Evolutionary conservation across 306 rosid genomes (phyloP).

Genomic region (Trifolium dubium): DNA sequence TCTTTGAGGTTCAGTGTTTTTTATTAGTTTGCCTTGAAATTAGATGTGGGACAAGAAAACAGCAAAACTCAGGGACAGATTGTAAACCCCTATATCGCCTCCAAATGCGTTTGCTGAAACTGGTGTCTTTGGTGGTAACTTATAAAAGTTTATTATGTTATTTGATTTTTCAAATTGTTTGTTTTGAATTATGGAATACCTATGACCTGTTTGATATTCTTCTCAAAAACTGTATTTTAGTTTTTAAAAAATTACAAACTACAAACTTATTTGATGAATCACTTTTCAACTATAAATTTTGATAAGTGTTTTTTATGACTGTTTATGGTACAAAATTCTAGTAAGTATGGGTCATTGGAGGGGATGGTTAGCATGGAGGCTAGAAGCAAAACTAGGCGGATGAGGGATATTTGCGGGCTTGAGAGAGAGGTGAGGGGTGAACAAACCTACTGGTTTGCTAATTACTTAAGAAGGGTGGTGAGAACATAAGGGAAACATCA

Average conservation of each 20-base stretch:
- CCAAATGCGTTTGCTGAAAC: slow-evolving; percentile 25
- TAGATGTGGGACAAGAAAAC: background rate
- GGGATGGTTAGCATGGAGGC: no score
- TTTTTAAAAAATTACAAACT: no score
- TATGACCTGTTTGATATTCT: background rate
- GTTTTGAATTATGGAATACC: slow-evolving; percentile 28
- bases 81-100: slow-evolving; percentile 8
- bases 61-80: background rate
- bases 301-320: no score
- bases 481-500: no score
- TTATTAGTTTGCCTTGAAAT: slow-evolving; percentile 15
- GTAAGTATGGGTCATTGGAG: no score
- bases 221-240: background rate
- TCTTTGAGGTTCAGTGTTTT: background rate
- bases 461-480: no score
- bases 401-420: no score
- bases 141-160: background rate
- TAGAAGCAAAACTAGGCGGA: no score
- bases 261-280: background rate
- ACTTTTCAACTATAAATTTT: background rate
- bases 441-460: no score
- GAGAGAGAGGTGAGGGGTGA: no score
- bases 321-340: no score
- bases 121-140: background rate
- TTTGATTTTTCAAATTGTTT: slow-evolving; percentile 9